A percentile compares a stretch with the other conserved stretches of the same genome.
phyloP scores from a whole-genome alignment of 2,329 filamentous ascomycete species.

The Akanthomyces muscarius region DNA sequence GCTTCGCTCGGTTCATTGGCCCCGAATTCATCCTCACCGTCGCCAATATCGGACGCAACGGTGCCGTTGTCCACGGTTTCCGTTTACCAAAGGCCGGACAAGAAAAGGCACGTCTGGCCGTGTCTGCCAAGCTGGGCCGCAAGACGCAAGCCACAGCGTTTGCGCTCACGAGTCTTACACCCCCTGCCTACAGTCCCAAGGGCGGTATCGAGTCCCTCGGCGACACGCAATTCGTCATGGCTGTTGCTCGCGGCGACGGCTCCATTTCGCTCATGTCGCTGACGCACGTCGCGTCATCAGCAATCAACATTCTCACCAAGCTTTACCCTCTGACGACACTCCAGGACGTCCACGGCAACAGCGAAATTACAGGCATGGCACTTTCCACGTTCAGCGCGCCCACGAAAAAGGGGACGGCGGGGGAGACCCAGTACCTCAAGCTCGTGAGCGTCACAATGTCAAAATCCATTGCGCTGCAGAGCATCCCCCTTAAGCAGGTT shows the following conservation, averaged over 20 bases:
- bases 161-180: slow-evolving; percentile 67
- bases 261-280: slow-evolving; percentile 76
- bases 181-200: slow-evolving; percentile 41
- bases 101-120: slow-evolving; percentile 45
- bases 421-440: slow-evolving; percentile 48
- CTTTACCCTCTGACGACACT: slow-evolving; percentile 51
- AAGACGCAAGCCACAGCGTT: slow-evolving; percentile 72
- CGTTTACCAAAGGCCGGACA: slow-evolving; percentile 43
- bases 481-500: slow-evolving; percentile 60
- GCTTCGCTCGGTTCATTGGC: slow-evolving; percentile 56
- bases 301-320: slow-evolving; percentile 47
- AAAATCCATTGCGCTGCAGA: slow-evolving; percentile 76
- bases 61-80: slow-evolving; percentile 54
- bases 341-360: slow-evolving; percentile 48
- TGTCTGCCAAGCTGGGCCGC: slow-evolving; percentile 56
- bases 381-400: slow-evolving; percentile 52
- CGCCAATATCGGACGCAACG: slow-evolving; percentile 54
- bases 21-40: slow-evolving; percentile 54
- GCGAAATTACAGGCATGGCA: slow-evolving; percentile 55
- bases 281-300: slow-evolving; percentile 55
- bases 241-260: slow-evolving; percentile 74
- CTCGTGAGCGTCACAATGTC: slow-evolving; percentile 78
- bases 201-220: slow-evolving; percentile 40
- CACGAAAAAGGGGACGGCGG: slow-evolving; percentile 17
- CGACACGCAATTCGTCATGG: slow-evolving; percentile 74